Percentiles rank a stretch among this genome's conserved stretches.
Evolutionary conservation across 345 rosid genomes (phyloP).

Genomic region (Arabidopsis thaliana): TAIR10.1 NC_003070.9:11715001-11715500

Average conservation of each 20-base stretch:
- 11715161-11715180: conserved; percentile 4
- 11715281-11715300: conserved; percentile 46
- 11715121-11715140: conserved; percentile 6
- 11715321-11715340: conserved; percentile 48
- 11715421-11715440: conserved; percentile 73
- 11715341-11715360: conserved; percentile 50
- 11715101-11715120: conserved; percentile 15
- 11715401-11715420: conserved; percentile 50
- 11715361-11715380: conserved; percentile 43
- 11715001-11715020: conserved; percentile 14
- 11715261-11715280: conserved; percentile 38
- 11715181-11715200: conserved; percentile 13
- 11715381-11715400: conserved; percentile 42
- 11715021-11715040: conserved; percentile 26
- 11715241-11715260: conserved; percentile 38
- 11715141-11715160: conserved; percentile 10
- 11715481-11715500: conserved; percentile 84
- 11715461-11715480: conserved; percentile 66
- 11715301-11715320: conserved; percentile 35
- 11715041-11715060: conserved; percentile 26
- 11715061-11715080: conserved; percentile 29
- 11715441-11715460: conserved; percentile 84
- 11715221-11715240: neutral
- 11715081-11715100: conserved; percentile 30
- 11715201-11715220: neutral